A percentile compares a stretch with the other conserved stretches of the same genome.
Conservation (phyloP, 768 basidiomycete genomes). For the Suillus ampliporus region DNA sequence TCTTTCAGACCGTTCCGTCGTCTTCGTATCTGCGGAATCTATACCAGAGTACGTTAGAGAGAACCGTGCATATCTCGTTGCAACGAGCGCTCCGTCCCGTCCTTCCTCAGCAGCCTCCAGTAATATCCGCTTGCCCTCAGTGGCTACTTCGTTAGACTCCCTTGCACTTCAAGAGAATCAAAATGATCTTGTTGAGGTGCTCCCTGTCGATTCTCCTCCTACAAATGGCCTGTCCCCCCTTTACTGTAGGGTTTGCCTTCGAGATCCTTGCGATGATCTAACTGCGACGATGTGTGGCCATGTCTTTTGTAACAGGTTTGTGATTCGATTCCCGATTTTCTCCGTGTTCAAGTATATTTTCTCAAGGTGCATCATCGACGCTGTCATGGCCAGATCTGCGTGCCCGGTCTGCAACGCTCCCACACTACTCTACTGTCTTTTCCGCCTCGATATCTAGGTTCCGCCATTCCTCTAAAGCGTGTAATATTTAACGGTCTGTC, state of each 20-base stretch:
- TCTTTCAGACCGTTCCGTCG: slow-evolving; percentile 29
- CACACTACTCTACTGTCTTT: slow-evolving; percentile 59
- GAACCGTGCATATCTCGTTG: slow-evolving; percentile 36
- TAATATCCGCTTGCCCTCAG: slow-evolving; percentile 27
- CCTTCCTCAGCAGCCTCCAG: slow-evolving; percentile 23
- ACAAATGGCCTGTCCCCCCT: slow-evolving; percentile 27
- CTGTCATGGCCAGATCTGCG: slow-evolving; percentile 48
- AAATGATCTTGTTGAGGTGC: background rate
- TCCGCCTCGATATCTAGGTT: slow-evolving; percentile 50
- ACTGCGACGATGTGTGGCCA: slow-evolving; percentile 70
- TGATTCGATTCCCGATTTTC: slow-evolving; percentile 12
- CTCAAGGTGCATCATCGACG: slow-evolving; percentile 59
- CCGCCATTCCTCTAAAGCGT: background rate
- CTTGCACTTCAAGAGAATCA: slow-evolving; percentile 10
- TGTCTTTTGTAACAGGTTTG: slow-evolving; percentile 62
- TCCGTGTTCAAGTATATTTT: slow-evolving; percentile 4
- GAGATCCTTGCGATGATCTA: slow-evolving; percentile 54
- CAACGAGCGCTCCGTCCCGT: slow-evolving; percentile 32
- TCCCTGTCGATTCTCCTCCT: background rate
- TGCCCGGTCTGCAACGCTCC: slow-evolving; percentile 61
- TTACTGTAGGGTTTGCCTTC: slow-evolving; percentile 56
- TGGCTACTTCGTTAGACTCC: slow-evolving; percentile 29
- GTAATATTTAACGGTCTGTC: background rate
- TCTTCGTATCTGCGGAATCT: slow-evolving; percentile 35
- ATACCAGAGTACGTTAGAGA: slow-evolving; percentile 38